Percentiles rank a stretch among this genome's conserved stretches.
Conservation (phyloP, 2,329 filamentous ascomycete genomes). For the Monosporascus sp. region DNA sequence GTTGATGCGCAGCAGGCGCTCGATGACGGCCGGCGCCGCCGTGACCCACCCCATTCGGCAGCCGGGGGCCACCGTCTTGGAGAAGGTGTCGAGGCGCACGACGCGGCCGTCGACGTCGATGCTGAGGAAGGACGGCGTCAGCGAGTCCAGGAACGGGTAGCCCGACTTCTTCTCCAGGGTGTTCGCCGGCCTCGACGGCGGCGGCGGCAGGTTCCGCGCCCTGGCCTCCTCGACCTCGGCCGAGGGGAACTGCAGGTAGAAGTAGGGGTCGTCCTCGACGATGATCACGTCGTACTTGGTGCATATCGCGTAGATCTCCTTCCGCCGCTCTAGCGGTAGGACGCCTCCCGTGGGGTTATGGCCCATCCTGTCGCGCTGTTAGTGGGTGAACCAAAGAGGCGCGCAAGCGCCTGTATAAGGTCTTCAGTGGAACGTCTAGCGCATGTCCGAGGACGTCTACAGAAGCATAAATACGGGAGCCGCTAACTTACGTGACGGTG, state of each 20-base stretch:
- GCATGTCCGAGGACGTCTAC: too few species aligned
- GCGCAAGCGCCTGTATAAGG: too few species aligned
- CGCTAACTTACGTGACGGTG: slow-evolving; percentile 69
- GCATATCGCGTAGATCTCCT: slow-evolving; percentile 74
- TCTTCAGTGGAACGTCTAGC: too few species aligned
- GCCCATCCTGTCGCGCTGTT: slow-evolving; percentile 55
- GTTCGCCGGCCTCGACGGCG: slow-evolving; percentile 23
- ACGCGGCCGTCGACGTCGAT: slow-evolving; percentile 84
- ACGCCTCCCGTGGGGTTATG: slow-evolving; percentile 83
- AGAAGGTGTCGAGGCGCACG: slow-evolving; percentile 86
- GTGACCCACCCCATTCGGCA: slow-evolving; percentile 90
- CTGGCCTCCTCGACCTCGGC: slow-evolving; percentile 49
- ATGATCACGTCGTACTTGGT: slow-evolving; percentile 85
- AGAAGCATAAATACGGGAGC: too few species aligned
- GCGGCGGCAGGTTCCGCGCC: slow-evolving; percentile 34
- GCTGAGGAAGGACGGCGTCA: slow-evolving; percentile 76
- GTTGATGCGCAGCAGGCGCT: slow-evolving; percentile 66
- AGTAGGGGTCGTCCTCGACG: slow-evolving; percentile 92
- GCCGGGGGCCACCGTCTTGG: slow-evolving; percentile 86
- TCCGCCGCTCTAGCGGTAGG: slow-evolving; percentile 66
- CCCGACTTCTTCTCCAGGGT: slow-evolving; percentile 44
- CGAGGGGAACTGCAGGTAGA: slow-evolving; percentile 85
- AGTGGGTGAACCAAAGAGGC: neutral
- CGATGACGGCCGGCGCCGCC: slow-evolving; percentile 70
- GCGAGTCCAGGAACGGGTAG: slow-evolving; percentile 73